These are phyloP conservation scores for Cyclotella atomus DNA, from an alignment of 108 stramenopile species.

Conservation along the genomic window DNA sequence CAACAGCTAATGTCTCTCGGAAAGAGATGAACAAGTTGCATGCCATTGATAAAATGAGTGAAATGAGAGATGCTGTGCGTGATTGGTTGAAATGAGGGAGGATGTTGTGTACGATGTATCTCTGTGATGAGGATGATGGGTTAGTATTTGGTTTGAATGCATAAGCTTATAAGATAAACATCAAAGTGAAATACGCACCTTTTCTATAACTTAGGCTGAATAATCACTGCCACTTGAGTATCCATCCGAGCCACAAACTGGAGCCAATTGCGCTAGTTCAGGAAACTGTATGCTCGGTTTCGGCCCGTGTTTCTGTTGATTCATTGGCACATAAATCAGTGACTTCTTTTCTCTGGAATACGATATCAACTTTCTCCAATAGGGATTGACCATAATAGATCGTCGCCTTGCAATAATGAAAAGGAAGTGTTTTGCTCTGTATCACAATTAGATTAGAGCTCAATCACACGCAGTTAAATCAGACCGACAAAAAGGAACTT, in stretches of 20 bases:
- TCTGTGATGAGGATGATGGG: too few relatives aligned
- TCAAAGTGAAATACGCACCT: too few relatives aligned
- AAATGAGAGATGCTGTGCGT: too few relatives aligned
- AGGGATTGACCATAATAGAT: constrained; percentile 50
- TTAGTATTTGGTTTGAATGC: too few relatives aligned
- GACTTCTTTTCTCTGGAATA: constrained; percentile 35
- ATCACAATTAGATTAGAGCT: neutral
- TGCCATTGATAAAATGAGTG: too few relatives aligned
- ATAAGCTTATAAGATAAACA: too few relatives aligned
- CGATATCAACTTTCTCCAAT: constrained; percentile 47
- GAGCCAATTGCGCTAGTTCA: constrained; percentile 34
- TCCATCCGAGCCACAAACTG: constrained; percentile 6
- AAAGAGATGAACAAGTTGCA: too few relatives aligned
- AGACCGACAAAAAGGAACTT: neutral
- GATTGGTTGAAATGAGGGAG: too few relatives aligned
- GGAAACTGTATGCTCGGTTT: constrained; percentile 29
- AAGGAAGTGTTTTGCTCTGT: constrained; percentile 51
- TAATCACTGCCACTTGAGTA: constrained; percentile 25
- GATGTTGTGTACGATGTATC: too few relatives aligned
- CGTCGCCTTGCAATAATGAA: constrained; percentile 48
- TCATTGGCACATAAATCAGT: constrained; percentile 43
- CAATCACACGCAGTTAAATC: neutral
- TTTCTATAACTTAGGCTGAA: constrained; percentile 19
- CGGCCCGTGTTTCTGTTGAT: neutral
- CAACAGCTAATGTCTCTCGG: too few relatives aligned